Base-by-base conservation (phyloP, 208 protist genomes). In the Leptomonas pyrrhocoris region DNA sequence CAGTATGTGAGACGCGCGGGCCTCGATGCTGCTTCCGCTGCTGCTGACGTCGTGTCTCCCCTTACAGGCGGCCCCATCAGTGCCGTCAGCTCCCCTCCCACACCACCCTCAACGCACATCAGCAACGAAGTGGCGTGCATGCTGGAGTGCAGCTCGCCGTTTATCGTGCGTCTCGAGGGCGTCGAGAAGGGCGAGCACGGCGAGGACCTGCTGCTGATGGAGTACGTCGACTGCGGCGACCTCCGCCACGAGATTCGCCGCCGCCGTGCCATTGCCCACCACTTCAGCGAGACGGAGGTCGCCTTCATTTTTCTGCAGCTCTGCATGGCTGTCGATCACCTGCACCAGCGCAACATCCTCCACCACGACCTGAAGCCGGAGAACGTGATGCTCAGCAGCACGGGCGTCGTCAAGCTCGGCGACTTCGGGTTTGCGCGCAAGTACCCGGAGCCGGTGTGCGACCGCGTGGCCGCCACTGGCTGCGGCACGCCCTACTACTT, bases 341-440 rank as follows among this genome's bases (percentile, higher is more conserved):
- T 96, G 15, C 92, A 96, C 57, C 73, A 68, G 15, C 74, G 81
- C n/a, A 61, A 73, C 42, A 92, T 96, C 27, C 63, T 95, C 4
- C 96, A 98, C 71, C 84, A 95, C 16, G 96, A 98, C 78, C 63
- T 98, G 30, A 98, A 97, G 59, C 95, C 95, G 23, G 84, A 92
- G 67, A 97, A 97, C 74, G 74, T 98, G 12, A 70, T 97, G 57
- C 68, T 98, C 19, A 86, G 66, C 46, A 86, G 69, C 43, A 84
- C 81, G 28, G 88, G 90, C 34, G 50, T 90, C 42, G 53, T 92
- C 40, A 95, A 95, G 69, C 67, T 95, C 6, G 90, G 76, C 7
- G 90, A 95, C 75, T 95, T 95, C 73, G 86, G 86, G 25, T 87
- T 92, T 36, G 80, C 73, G 30, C 79, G 79, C 36, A 74, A 82